Evolutionary conservation across 257 asterid genomes (phyloP).

Genomic region (Primulina huaijiensis): DNA sequence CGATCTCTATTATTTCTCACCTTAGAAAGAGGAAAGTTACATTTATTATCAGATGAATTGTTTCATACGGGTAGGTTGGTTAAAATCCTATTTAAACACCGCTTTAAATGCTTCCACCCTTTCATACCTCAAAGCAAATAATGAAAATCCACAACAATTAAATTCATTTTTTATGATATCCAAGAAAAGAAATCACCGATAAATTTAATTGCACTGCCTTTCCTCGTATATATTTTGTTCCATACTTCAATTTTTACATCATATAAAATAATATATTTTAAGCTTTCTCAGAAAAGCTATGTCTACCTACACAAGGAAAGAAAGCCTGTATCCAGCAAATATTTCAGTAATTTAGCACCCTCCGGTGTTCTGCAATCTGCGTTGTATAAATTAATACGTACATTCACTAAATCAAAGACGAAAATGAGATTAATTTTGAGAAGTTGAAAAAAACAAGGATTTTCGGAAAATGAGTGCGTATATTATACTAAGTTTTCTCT

Average conservation of each 20-base stretch:
- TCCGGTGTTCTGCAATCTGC: not conserved
- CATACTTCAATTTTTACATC: constrained; percentile 22
- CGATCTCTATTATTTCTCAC: not conserved
- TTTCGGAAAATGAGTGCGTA: not conserved
- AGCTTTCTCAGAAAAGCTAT: not conserved
- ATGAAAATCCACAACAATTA: not conserved
- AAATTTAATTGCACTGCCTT: constrained; percentile 5
- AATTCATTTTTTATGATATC: not conserved
- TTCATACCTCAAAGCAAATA: not conserved
- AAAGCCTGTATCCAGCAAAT: constrained; percentile 13
- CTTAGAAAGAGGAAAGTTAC: not conserved
- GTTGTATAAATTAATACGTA: too few relatives aligned
- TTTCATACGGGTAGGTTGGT: not conserved
- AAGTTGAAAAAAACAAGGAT: not conserved
- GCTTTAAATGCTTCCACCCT: constrained; percentile 13
- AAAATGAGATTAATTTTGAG: too few relatives aligned
- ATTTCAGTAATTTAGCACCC: not conserved
- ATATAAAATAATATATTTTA: not conserved
- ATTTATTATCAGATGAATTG: too few relatives aligned
- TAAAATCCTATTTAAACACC: not conserved
- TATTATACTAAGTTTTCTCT: constrained; percentile 7
- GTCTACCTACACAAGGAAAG: not conserved
- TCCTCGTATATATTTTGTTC: constrained; percentile 12
- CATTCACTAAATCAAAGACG: not conserved
- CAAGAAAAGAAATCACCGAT: constrained; percentile 7